Evolutionary conservation across 1,284 basidiomycete genomes (phyloP).

Genomic region (Fomitopsis schrenkii): DNA sequence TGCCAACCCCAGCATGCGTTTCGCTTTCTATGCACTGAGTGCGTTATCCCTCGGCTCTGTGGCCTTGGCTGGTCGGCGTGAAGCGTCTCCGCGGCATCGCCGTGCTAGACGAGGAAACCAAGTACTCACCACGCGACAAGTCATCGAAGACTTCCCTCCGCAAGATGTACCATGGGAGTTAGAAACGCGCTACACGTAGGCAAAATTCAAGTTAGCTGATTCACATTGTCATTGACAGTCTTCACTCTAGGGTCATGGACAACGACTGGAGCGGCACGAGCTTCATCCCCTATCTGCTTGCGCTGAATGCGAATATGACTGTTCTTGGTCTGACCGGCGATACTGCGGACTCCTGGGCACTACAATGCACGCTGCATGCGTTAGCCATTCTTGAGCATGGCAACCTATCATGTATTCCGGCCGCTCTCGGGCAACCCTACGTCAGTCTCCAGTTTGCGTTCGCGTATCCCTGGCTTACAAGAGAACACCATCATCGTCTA

Average conservation of each 20-base stretch:
- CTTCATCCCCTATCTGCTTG: not conserved
- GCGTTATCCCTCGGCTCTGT: not conserved
- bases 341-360: not conserved
- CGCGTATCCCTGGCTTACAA: not conserved
- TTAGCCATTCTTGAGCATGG: not conserved
- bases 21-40: not conserved
- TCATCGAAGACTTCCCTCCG: not conserved
- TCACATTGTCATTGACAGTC: not conserved
- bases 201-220: too few species aligned
- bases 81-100: not conserved
- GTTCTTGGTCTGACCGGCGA: not conserved
- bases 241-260: not conserved
- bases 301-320: not conserved
- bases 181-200: not conserved
- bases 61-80: not conserved
- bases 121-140: not conserved
- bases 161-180: not conserved
- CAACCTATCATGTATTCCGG: not conserved
- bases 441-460: not conserved
- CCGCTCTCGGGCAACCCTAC: not conserved
- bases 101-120: not conserved
- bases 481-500: not conserved
- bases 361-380: not conserved
- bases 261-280: slow-evolving; percentile 1
- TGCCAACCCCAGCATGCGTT: not conserved